These are phyloP conservation scores for Aspergillus quadrilineatus DNA, from an alignment of 2,329 filamentous ascomycete genomes.

Conservation along the genomic window DNA sequence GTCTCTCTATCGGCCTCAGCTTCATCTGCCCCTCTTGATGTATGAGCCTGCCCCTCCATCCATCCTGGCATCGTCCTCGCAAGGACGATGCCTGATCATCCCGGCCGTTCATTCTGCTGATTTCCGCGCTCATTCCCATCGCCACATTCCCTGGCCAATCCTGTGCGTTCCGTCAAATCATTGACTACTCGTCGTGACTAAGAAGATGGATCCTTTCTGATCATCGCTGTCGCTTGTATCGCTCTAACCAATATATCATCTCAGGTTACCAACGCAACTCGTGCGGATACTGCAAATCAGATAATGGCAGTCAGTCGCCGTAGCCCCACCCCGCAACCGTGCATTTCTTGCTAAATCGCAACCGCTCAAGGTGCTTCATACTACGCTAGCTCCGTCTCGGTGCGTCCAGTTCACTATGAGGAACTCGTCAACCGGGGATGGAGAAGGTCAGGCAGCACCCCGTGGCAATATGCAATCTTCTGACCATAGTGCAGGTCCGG, in stretches of 20 bases:
- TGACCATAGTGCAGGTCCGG: slow-evolving; percentile 41
- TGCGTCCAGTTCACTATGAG: slow-evolving; percentile 49
- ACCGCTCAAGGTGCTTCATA: slow-evolving; percentile 43
- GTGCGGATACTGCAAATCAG: slow-evolving; percentile 51
- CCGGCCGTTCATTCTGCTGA: background rate
- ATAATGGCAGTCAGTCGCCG: slow-evolving; percentile 44
- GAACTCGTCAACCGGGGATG: slow-evolving; percentile 49
- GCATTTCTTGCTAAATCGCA: slow-evolving; percentile 15
- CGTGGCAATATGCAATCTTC: slow-evolving; percentile 3
- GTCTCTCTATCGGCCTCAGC: slow-evolving; percentile 3
- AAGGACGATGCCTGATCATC: background rate
- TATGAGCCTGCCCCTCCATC: background rate
- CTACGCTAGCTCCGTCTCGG: slow-evolving; percentile 46
- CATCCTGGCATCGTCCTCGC: background rate
- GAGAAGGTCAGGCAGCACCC: slow-evolving; percentile 41
- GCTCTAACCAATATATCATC: slow-evolving; percentile 12
- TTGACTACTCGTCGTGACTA: slow-evolving; percentile 14
- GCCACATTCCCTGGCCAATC: slow-evolving; percentile 5
- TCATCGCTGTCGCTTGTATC: background rate
- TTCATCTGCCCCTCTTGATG: slow-evolving; percentile 4
- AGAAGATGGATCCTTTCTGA: slow-evolving; percentile 1
- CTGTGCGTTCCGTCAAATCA: background rate
- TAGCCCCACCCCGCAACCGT: slow-evolving; percentile 9
- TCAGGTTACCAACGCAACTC: slow-evolving; percentile 49
- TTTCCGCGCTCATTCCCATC: background rate